phyloP scores from a whole-genome alignment of 192 early-diverging fungal species.

The Dimargaris cristalligena region DNA sequence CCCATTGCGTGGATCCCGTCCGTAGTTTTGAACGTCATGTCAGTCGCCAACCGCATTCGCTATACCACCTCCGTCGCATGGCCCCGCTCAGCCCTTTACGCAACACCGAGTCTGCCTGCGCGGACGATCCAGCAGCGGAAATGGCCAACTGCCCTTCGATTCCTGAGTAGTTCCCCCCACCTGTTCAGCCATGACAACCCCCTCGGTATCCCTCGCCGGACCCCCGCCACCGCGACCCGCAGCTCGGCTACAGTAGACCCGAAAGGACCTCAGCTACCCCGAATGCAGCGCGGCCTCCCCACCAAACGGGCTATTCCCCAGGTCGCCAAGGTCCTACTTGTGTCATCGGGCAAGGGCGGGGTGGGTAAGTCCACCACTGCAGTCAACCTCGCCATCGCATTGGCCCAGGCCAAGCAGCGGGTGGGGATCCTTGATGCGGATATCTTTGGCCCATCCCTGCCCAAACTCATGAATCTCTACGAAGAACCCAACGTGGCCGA shows the following conservation, averaged over 20 bases:
- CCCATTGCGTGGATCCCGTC: too few species aligned
- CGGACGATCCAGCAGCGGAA: too few species aligned
- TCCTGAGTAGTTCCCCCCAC: too few species aligned
- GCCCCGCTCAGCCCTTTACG: too few species aligned
- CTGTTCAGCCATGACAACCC: background rate
- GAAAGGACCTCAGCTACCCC: conserved; percentile 14
- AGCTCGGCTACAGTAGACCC: background rate
- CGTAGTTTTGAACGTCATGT: too few species aligned
- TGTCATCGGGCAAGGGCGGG: conserved; percentile 81
- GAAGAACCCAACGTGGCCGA: conserved; percentile 49
- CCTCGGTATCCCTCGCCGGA: background rate
- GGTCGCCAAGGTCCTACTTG: conserved; percentile 57
- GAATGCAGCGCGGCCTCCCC: conserved; percentile 52
- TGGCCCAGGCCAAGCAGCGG: conserved; percentile 29
- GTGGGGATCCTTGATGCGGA: conserved; percentile 77
- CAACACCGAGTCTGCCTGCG: too few species aligned
- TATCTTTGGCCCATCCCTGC: conserved; percentile 85
- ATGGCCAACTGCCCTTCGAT: too few species aligned
- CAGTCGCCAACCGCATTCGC: too few species aligned
- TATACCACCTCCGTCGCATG: too few species aligned
- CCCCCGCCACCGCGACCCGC: background rate
- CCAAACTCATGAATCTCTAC: conserved; percentile 63
- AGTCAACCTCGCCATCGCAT: conserved; percentile 59
- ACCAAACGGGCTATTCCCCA: conserved; percentile 45
- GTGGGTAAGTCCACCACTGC: conserved; percentile 81